Evolutionary conservation across 345 rosid species (phyloP), one percentile per base, ranked within the genome.

Genomic region (Pistacia integerrima): DNA sequence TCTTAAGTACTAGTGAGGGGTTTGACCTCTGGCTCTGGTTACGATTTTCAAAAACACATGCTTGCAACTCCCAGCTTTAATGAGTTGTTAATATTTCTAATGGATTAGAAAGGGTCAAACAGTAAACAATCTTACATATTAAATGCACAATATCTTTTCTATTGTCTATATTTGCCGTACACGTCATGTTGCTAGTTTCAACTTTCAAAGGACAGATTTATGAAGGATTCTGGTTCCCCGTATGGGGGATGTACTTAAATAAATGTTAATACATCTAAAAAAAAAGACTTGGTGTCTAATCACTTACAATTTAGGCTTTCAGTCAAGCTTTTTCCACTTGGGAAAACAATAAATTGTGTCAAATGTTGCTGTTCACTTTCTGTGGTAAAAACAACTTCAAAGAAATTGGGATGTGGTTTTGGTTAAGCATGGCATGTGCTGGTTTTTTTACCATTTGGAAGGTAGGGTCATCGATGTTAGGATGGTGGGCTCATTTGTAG

Each of bases 111-210:
- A 7, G 66, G 56, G 44, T 56, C 28, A 9, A 9, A 25, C 25
- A 20, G 12, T 4, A 11, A 46, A 61, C 10, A 1, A 20, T 55
- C 1, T 60, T 61, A 13, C 36, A 14, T 73, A 44, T 25, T 35
- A 49, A 4, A 49, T 25, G 20, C 44, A 33, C 41, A 5, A 51
- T 33, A 22, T 59, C 54, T 58, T 58, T 58, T 13, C 3, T 6
- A 18, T 16, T 28, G 76, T 48, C 77, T 51, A 52, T 4, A 64
- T 51, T 74, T 63, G 70, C 61, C 76, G 76, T 64, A 63, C 77
- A 63, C 62, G 77, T 62, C 70, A 52, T 51, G 77, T 64, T 51
- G 49, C 60, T 44, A 12, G 60, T 33, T 73, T 71, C 12, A 17
- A 12, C 49, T 33, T 73, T 71, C 12, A 17, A 35, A 20, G 67